Evolutionary conservation across 2,329 filamentous ascomycete species (phyloP).

Genomic region (Penicillium sumatraense): DNA sequence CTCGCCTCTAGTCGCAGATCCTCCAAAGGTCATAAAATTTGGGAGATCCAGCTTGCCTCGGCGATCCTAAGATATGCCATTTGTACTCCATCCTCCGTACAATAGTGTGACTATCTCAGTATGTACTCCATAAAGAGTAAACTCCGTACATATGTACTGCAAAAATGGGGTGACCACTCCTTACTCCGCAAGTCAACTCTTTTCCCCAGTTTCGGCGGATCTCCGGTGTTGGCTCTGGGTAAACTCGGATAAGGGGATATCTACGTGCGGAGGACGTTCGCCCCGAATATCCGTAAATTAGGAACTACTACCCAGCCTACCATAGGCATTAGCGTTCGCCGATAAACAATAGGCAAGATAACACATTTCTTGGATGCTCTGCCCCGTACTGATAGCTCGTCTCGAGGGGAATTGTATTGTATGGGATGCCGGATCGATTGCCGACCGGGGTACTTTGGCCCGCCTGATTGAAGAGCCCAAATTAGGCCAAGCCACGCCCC

Average conservation of each 20-base stretch:
- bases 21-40: conserved; percentile 13
- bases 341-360: background rate
- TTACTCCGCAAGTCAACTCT: too few species aligned
- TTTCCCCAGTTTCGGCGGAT: background rate
- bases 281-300: too few species aligned
- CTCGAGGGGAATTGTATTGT: too few species aligned
- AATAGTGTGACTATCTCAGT: too few species aligned
- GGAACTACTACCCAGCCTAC: too few species aligned
- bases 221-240: background rate
- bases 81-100: too few species aligned
- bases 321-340: too few species aligned
- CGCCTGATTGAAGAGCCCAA: background rate
- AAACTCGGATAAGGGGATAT: background rate
- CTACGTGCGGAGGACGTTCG: too few species aligned
- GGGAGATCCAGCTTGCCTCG: background rate
- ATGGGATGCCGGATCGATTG: conserved; percentile 2
- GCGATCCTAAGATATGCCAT: background rate
- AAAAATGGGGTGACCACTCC: too few species aligned
- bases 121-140: too few species aligned
- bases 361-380: too few species aligned
- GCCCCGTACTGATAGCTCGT: background rate
- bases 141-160: too few species aligned
- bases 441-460: conserved; percentile 3
- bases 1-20: conserved; percentile 26
- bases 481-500: background rate